Percentiles rank a stretch among this genome's conserved stretches.
Conservation (phyloP, 768 basidiomycete species). For the Suillus spraguei region DNA sequence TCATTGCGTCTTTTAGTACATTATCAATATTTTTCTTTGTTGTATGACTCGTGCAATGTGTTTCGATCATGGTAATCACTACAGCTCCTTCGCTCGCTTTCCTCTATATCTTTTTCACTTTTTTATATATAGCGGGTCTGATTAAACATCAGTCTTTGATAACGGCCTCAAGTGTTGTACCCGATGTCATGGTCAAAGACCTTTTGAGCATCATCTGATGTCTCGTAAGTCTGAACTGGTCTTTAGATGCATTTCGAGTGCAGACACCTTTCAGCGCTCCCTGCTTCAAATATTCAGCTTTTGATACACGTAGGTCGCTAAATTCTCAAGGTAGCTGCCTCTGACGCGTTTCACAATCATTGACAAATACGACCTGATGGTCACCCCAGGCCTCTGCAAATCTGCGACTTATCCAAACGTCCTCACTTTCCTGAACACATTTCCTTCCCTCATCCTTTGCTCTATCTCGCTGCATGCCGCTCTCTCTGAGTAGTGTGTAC, state of each 20-base stretch:
- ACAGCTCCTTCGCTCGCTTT: no score
- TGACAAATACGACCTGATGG: slow-evolving; percentile 72
- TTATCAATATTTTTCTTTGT: no score
- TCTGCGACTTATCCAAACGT: slow-evolving; percentile 63
- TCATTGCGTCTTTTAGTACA: no score
- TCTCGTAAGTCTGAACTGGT: slow-evolving; percentile 54
- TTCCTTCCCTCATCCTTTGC: slow-evolving; percentile 56
- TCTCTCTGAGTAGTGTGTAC: slow-evolving; percentile 79
- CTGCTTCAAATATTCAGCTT: no score
- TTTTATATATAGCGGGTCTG: no score
- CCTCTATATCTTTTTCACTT: no score
- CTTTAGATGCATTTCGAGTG: neutral
- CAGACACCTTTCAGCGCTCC: slow-evolving; percentile 42
- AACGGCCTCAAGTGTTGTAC: no score
- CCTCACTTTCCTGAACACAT: slow-evolving; percentile 57
- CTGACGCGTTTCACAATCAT: slow-evolving; percentile 17
- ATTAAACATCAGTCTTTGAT: no score
- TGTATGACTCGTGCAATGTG: no score
- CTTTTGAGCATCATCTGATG: slow-evolving; percentile 80
- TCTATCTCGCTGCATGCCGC: slow-evolving; percentile 63
- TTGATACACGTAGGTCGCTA: slow-evolving; percentile 70
- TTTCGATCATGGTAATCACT: no score
- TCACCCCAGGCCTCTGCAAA: slow-evolving; percentile 72
- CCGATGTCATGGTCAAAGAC: slow-evolving; percentile 83
- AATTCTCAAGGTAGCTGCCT: neutral